Base-by-base conservation (phyloP, 768 basidiomycete species). In the Amanita fuliginea region DNA sequence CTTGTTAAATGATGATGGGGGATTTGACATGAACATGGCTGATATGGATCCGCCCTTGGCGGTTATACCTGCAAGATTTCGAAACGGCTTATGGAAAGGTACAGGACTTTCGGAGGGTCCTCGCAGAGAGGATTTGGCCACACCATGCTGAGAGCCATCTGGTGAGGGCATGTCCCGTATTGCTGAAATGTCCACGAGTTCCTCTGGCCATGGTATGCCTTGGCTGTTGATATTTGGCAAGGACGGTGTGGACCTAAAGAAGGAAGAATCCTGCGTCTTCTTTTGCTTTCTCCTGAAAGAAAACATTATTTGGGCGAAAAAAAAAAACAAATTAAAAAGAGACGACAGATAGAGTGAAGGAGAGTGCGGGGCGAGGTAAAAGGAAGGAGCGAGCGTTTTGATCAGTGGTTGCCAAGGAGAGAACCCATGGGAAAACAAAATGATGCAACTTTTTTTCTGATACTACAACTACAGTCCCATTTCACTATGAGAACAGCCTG, bases 61-160 rank as follows among this genome's bases (percentile, higher is more conserved):
- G 41, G 68, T 62, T 56, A 67, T 72, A 62, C 72, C 72, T 73
- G 67, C 57, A 65, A 67, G 67, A 47, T 60, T 65, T 62, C 82
- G 75, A 73, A 86, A 87, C 42, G 87, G 87, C 77, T 84, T 86
- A 66, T 90, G 86, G 74, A 88, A 89, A 57, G 80, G 74, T 64
- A 84, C 82, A 59, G 81, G 70, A 62, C 66, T 61, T 50, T 66
- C 65, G 62, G 74, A 68, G 65, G 64, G 57, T 51, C 71, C 71
- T 59, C 75, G 70, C 61, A 86, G 74, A 64, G 80, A 82, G 60
- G 74, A 76, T 73, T 77, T 81, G 55, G 74, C 69, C 71, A 83
- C 82, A 80, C 82, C 83, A 76, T 79, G 74, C 50, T 63, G 60
- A 51, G 62, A 67, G 60, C 62, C 61, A 45, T 67, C 66, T 58